Base-by-base conservation (phyloP, 176 grass and related monocot species). In the Eremochloa ophiuroides region DNA sequence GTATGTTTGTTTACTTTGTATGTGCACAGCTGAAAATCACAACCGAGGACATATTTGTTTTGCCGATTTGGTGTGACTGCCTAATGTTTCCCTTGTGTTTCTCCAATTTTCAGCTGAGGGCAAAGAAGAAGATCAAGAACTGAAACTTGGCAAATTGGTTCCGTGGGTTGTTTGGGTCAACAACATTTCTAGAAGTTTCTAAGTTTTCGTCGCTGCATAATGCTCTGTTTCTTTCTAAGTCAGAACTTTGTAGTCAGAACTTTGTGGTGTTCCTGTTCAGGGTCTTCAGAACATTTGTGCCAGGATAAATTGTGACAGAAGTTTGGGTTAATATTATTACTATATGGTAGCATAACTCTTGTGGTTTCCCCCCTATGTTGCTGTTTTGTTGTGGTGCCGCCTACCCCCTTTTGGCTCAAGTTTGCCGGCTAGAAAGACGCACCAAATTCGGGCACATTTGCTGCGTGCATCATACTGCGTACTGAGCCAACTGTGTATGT, bases 121-220 rank as follows among this genome's bases (percentile, higher is more conserved):
- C 89, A 13, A 97, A 97, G 94, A 97, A 97, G 91, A 97, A 97
- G 94, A 94, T 97, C 87, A 92, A 87, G 89, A 89, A 89, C 88
- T 89, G 65, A 71, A 41, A 18, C 37, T 46, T 28, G 10, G 10
- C 2, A 20, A 6, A 10, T 28, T 0, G 4, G 27, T 77, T 62
- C 15, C 2, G 2, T 23, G 4, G 4, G 50, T 42, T 9, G 5
- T 50, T 15, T 13, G 22, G 67, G 20, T 69, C 37, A 40, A 12
- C 53, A 69, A 51, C 42, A 39, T n/a, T 16, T 31, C 42, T 18
- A 25, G 7, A 41, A 68, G 20, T 31, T 47, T 30, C 0, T 10
- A 63, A 28, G 20, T 26, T 60, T 74, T 56, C 38, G 20, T 4
- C 0, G n/a, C 35, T 61, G 56, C 66, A 15, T 84, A 33, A 20